phyloP scores from a whole-genome alignment of 805 yeast genomes.

The Saturnispora hagleri region DNA sequence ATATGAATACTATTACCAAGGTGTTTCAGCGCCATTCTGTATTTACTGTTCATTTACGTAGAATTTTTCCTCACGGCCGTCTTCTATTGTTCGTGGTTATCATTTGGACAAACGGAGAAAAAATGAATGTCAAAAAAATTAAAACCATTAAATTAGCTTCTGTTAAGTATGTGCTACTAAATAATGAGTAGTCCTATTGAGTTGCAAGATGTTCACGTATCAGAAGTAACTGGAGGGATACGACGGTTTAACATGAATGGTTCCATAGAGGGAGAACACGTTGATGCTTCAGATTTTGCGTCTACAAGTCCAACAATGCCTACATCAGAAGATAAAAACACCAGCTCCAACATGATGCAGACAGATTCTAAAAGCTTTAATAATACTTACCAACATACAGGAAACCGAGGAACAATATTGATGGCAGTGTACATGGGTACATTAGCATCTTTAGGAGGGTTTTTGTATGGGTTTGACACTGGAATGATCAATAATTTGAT shows the following conservation, averaged over 20 bases:
- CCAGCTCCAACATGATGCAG: neutral
- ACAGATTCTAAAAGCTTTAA: neutral
- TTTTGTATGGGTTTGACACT: conserved; percentile 83
- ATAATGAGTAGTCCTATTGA: neutral
- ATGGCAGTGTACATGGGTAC: conserved; percentile 69
- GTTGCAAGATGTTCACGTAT: neutral
- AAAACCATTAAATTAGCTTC: neutral
- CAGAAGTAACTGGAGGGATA: neutral
- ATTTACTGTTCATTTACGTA: neutral
- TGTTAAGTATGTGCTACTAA: neutral
- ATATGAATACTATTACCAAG: neutral
- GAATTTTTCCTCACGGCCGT: neutral
- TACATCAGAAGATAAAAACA: neutral
- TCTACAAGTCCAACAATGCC: neutral
- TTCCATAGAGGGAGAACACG: neutral
- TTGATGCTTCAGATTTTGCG: neutral
- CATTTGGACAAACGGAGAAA: neutral
- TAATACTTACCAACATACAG: neutral
- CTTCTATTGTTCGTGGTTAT: neutral
- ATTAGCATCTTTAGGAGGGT: conserved; percentile 87
- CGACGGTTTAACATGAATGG: neutral
- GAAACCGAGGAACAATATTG: conserved; percentile 18
- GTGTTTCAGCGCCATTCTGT: neutral
- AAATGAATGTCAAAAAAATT: neutral
- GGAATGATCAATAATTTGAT: conserved; percentile 73